phyloP scores from a whole-genome alignment of 352 stramenopile genomes.

The Phytophthora pinifolia region DNA sequence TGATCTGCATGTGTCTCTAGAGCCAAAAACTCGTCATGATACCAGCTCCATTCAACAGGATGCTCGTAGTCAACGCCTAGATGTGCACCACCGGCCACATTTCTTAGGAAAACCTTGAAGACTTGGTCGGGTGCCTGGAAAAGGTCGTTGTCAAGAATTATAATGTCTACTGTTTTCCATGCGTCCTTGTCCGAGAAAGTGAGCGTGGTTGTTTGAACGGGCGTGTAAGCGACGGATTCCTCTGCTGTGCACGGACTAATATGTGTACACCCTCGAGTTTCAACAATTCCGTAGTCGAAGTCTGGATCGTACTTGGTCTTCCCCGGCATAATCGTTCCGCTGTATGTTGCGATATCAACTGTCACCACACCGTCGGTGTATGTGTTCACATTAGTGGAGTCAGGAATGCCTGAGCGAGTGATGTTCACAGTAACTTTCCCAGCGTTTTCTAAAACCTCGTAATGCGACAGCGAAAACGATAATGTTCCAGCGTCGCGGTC shows the following conservation, averaged over 20 bases:
- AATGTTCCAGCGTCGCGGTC: slow-evolving; percentile 73
- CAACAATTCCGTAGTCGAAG: slow-evolving; percentile 62
- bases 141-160: slow-evolving; percentile 59
- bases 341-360: slow-evolving; percentile 62
- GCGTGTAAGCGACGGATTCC: slow-evolving; percentile 45
- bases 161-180: slow-evolving; percentile 45
- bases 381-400: slow-evolving; percentile 53
- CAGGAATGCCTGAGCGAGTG: slow-evolving; percentile 44
- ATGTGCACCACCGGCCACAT: slow-evolving; percentile 52
- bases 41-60: slow-evolving; percentile 50
- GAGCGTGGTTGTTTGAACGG: slow-evolving; percentile 44
- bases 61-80: slow-evolving; percentile 66
- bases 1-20: slow-evolving; percentile 38
- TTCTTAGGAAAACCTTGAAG: slow-evolving; percentile 60
- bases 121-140: slow-evolving; percentile 64
- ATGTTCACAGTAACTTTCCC: slow-evolving; percentile 47
- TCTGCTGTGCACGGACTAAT: slow-evolving; percentile 62
- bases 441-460: slow-evolving; percentile 64
- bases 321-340: slow-evolving; percentile 50
- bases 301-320: slow-evolving; percentile 44
- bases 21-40: slow-evolving; percentile 38
- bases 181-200: slow-evolving; percentile 51
- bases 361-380: slow-evolving; percentile 58
- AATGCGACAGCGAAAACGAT: slow-evolving; percentile 53
- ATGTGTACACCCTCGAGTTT: slow-evolving; percentile 54